Base-by-base conservation (phyloP, 2,329 filamentous ascomycete genomes). In the Neobulgaria alba region DNA sequence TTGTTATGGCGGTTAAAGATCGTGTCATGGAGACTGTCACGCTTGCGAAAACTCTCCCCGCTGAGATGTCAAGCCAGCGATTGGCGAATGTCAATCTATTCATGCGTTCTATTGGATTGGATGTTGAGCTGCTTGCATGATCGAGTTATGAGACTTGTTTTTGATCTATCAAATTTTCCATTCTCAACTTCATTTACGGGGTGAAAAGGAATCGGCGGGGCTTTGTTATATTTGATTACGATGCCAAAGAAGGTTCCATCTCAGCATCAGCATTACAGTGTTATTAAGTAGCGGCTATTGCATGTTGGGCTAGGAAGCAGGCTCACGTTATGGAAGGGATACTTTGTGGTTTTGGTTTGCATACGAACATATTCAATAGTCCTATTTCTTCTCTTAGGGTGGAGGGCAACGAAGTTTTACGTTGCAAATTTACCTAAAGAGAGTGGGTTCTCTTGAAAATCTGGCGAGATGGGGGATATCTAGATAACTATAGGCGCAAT, bases 31-130 rank as follows among this genome's bases (percentile, higher is more conserved):
- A 95, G 60, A 96, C 92, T 0, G 87, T 98, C 9, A 71, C 75
- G 20, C 77, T 94, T 38, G 83, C 86, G 56, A 95, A 95, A 72
- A 90, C 86, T 1, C 71, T 98, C 23, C 90, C 92, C 14, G 73
- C 81, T 12, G 84, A 92, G 42, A 86, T 96, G 79, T 81, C 85
- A 10, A 79, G 79, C 45, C 80, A 86, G 59, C 81, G 90, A 45
- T 70, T 95, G 43, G 82, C 83, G 43, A 95, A 95, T 58, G 92
- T 98, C 52, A 98, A 98, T 61, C 68, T 98, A 41, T 98, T 98
- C 63, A 95, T 98, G 89, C 83, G 88, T 57, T 92, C 90, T 41
- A 95, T 98, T 63, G 92, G 92, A n/a, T 73, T 98, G 60, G 92
- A 98, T 67, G 92, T 98, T 37, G 92, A 95, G 54, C 65, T 82